Percentiles rank a stretch among this genome's conserved stretches.
Conservation (phyloP, 305 asterid genomes). For the Plantago coronopus region DNA sequence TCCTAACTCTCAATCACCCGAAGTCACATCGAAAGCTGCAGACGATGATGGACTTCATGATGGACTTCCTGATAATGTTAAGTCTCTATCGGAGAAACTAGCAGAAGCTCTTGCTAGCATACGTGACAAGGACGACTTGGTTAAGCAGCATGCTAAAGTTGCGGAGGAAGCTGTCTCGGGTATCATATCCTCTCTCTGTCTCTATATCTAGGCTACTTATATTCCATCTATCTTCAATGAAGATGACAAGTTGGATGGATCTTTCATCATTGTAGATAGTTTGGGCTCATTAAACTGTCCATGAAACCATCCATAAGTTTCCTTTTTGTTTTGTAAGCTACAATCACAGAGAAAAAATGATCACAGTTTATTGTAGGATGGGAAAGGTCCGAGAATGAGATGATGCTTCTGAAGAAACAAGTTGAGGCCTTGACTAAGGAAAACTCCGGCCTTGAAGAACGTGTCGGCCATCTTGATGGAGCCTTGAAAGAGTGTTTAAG, state of each 20-base stretch:
- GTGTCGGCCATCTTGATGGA: constrained; percentile 65
- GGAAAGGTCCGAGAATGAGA: constrained; percentile 93
- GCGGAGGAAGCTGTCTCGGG: constrained; percentile 98
- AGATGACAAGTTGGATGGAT: no score
- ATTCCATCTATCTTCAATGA: no score
- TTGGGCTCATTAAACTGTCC: not conserved
- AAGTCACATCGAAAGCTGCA: constrained; percentile 44
- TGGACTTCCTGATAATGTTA: constrained; percentile 38
- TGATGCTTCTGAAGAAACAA: constrained; percentile 53
- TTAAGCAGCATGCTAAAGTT: constrained; percentile 83
- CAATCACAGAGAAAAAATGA: not conserved
- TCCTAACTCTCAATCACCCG: constrained; percentile 44
- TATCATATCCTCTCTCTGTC: constrained; percentile 25
- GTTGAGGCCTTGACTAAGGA: constrained; percentile 48
- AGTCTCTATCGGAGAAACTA: constrained; percentile 53
- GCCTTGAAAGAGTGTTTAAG: constrained; percentile 91
- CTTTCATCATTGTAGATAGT: no score
- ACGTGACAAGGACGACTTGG: constrained; percentile 74
- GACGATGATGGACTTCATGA: constrained; percentile 31
- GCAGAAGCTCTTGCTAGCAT: constrained; percentile 67
- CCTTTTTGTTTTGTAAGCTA: no score
- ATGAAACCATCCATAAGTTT: not conserved
- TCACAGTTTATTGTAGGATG: constrained; percentile 50
- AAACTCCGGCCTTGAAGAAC: constrained; percentile 64
- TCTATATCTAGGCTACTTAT: not conserved